phyloP scores from a whole-genome alignment of 2,329 filamentous ascomycete genomes.

The Cladosporium cucumerinum region DNA sequence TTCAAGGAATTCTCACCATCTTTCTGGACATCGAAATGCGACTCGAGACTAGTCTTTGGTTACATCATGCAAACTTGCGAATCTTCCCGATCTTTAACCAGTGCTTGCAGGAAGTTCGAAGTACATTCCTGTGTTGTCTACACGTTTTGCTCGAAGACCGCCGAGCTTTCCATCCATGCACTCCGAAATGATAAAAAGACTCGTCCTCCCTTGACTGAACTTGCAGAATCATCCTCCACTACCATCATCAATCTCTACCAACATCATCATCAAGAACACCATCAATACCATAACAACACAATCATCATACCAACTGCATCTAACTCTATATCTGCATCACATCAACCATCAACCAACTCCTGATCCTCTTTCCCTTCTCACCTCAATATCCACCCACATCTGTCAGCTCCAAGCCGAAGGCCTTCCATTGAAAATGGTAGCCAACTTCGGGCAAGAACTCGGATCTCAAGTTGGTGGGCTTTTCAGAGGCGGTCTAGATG shows the following conservation, averaged over 20 bases:
- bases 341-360: not conserved
- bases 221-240: not conserved
- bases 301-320: not conserved
- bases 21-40: not conserved
- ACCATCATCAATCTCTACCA: not conserved
- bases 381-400: not conserved
- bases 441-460: no score
- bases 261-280: not conserved
- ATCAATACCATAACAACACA: not conserved
- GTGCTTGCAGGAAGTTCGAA: not conserved
- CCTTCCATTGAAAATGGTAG: no score
- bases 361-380: not conserved
- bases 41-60: not conserved
- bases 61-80: not conserved
- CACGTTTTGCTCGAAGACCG: not conserved
- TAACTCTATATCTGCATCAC: not conserved
- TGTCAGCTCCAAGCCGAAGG: not conserved
- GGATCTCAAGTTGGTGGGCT: no score
- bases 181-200: not conserved
- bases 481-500: not conserved
- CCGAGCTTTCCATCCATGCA: not conserved
- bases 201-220: not conserved
- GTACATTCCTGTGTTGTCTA: not conserved
- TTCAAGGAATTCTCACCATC: not conserved
- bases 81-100: not conserved